phyloP scores from a whole-genome alignment of 2,329 filamentous ascomycete species.

The Pseudopyricularia cyperi region DNA sequence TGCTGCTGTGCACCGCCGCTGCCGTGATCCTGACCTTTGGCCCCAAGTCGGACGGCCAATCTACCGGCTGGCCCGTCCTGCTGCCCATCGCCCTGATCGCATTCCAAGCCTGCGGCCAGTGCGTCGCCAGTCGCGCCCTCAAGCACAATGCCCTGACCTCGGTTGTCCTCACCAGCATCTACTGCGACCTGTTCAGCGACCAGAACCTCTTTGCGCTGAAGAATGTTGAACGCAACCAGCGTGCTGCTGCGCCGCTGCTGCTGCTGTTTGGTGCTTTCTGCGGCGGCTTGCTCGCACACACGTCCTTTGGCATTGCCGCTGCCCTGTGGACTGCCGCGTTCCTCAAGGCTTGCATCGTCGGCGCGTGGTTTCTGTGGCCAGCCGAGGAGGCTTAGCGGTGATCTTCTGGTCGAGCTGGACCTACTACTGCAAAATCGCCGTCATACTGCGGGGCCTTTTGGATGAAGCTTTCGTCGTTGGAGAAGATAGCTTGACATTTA shows the following conservation, averaged over 20 bases:
- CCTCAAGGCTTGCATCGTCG: conserved; percentile 41
- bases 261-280: conserved; percentile 35
- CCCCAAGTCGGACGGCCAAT: conserved; percentile 24
- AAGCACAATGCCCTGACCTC: conserved; percentile 60
- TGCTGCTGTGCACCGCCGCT: conserved; percentile 33
- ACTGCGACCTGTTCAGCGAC: conserved; percentile 69
- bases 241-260: conserved; percentile 33
- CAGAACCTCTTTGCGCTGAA: conserved; percentile 22
- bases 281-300: conserved; percentile 37
- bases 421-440: background rate
- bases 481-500: background rate
- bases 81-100: conserved; percentile 57
- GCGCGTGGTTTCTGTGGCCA: conserved; percentile 50
- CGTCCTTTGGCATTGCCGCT: conserved; percentile 31
- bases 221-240: conserved; percentile 37
- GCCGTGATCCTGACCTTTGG: conserved; percentile 39
- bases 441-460: background rate
- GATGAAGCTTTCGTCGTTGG: background rate
- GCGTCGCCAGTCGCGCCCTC: conserved; percentile 58
- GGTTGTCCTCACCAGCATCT: conserved; percentile 69
- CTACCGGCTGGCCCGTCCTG: conserved; percentile 45
- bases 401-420: background rate
- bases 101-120: conserved; percentile 62
- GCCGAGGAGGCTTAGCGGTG: background rate
- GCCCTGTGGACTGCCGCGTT: conserved; percentile 46